Conservation (phyloP, 1,139 yeast species). For the Wickerhamomyces sp. region DNA sequence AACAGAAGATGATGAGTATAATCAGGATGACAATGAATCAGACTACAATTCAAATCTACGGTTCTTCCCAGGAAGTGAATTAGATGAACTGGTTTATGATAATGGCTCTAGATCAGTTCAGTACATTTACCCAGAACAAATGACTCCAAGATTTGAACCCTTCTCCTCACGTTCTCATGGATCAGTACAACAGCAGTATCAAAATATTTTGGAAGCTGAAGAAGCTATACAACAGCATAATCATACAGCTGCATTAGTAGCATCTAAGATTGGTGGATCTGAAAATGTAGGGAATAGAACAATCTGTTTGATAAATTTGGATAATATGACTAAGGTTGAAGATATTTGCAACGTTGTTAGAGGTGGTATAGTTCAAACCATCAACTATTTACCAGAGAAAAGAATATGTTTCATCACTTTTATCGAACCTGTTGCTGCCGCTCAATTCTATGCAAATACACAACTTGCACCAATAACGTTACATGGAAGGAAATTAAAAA, state of each 20-base stretch:
- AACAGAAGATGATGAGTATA: not conserved
- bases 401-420: constrained; percentile 84
- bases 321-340: constrained; percentile 72
- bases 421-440: constrained; percentile 88
- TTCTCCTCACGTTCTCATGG: no score
- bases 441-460: constrained; percentile 79
- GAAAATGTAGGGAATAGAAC: constrained; percentile 74
- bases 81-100: not conserved
- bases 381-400: constrained; percentile 69
- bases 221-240: constrained; percentile 55
- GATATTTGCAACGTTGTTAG: constrained; percentile 81
- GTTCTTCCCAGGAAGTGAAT: not conserved
- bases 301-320: constrained; percentile 70
- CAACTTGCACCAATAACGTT: constrained; percentile 72
- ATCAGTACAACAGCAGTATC: constrained; percentile 1
- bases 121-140: constrained; percentile 5
- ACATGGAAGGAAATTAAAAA: constrained; percentile 67
- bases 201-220: constrained; percentile 26
- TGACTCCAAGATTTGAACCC: no score
- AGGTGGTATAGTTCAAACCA: constrained; percentile 72
- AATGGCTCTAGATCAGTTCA: constrained; percentile 2
- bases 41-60: constrained; percentile 2
- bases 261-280: constrained; percentile 71
- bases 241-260: constrained; percentile 70
- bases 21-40: constrained; percentile 7